Percentiles rank a stretch among this genome's conserved stretches.
Evolutionary conservation across 192 early-diverging fungal species (phyloP).

Genomic region (Glomus cerebriforme): DNA sequence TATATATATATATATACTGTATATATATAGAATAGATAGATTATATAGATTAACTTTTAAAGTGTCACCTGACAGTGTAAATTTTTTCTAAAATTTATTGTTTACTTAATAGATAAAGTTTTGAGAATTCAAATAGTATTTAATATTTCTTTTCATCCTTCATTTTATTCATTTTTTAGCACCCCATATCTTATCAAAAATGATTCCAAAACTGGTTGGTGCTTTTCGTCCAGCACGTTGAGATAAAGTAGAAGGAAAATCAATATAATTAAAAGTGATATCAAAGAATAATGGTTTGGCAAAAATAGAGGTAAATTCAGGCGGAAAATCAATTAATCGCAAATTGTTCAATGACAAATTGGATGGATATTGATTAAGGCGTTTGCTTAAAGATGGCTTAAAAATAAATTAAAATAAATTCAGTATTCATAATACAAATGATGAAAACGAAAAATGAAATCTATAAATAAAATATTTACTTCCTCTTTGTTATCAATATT

Average conservation of each 20-base stretch:
- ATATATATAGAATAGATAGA: no score
- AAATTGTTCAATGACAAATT: conserved; percentile 43
- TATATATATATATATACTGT: no score
- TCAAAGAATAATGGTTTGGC: conserved; percentile 82
- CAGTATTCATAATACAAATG: neutral
- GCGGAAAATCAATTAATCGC: conserved; percentile 69
- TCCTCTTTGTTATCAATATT: conserved; percentile 3
- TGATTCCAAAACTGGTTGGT: neutral
- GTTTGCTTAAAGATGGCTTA: conserved; percentile 53
- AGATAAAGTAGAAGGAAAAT: conserved; percentile 49
- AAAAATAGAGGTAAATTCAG: conserved; percentile 61
- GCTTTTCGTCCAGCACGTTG: conserved; percentile 23
- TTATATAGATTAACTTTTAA: no score
- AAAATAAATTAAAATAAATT: conserved; percentile 21
- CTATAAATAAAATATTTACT: neutral
- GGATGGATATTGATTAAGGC: conserved; percentile 57
- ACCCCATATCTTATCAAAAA: conserved; percentile 20
- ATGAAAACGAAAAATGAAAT: neutral
- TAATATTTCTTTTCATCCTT: no score
- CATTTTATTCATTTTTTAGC: neutral
- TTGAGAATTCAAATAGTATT: no score
- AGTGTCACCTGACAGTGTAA: no score
- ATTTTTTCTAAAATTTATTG: no score
- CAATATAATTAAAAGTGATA: conserved; percentile 68
- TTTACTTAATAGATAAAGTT: neutral